A percentile compares a stretch with the other conserved stretches of the same genome.
Conservation (phyloP, 2,329 filamentous ascomycete genomes). For the Microsporum audouinii region DNA sequence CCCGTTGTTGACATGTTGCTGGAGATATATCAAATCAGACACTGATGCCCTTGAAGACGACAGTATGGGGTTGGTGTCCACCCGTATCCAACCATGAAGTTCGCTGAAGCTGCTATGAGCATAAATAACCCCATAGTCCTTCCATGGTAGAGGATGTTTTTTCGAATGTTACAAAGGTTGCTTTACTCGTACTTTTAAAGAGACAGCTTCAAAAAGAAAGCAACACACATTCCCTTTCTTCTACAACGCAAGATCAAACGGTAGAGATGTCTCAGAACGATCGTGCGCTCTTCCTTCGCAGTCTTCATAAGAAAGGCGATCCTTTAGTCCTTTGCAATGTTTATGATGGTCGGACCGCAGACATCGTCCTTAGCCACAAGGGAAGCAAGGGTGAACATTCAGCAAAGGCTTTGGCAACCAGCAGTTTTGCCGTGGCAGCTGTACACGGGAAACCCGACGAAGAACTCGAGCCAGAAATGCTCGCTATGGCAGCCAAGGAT, state of each 20-base stretch:
- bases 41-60: too few relatives aligned
- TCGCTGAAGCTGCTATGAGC: neutral
- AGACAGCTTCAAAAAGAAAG: neutral
- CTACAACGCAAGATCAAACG: neutral
- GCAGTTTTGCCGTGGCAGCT: constrained; percentile 38
- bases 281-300: constrained; percentile 23
- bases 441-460: constrained; percentile 35
- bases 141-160: neutral
- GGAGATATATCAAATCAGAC: neutral
- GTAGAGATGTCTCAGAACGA: constrained; percentile 3
- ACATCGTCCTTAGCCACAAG: constrained; percentile 28
- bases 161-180: neutral
- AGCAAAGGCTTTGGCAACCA: constrained; percentile 33
- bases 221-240: neutral
- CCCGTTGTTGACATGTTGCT: neutral
- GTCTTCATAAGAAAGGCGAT: constrained; percentile 40
- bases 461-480: constrained; percentile 39
- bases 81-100: neutral
- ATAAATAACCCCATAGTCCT: neutral
- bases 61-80: neutral
- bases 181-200: too few relatives aligned
- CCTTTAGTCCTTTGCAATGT: constrained; percentile 46
- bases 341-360: constrained; percentile 42
- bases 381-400: constrained; percentile 17
- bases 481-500: constrained; percentile 35